Evolutionary conservation across 805 yeast species (phyloP), one percentile per base, ranked within the genome.

Genomic region (Nakazawaea populi): DNA sequence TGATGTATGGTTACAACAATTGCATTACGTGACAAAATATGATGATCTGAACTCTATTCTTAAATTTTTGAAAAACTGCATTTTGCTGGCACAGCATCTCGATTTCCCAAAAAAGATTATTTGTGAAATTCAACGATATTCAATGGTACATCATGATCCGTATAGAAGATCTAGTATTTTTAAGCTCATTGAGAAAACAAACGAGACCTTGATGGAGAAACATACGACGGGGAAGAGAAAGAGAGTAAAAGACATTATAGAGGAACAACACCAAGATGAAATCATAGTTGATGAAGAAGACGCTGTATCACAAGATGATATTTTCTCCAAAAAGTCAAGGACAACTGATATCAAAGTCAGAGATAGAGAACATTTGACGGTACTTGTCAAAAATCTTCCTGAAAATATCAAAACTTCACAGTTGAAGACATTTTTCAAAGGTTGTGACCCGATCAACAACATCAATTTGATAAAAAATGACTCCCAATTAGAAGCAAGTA

Each of bases 321-420:
- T 1, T 32, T 32, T 11, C 35, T 8, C 11, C 2, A 44, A 54
- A 50, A 34, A 37, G 40, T 29, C 51, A 46, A 14, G 47, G 46
- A 29, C 43, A 18, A 46, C 53, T 45, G 41, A 55, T 39, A 46
- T 60, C 46, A 50, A 55, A 43, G 42, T 58, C 8, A 69, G 88
- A 56, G 77, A 80, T 49, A 65, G 95, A 58, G 95, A 88, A 63
- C 67, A 75, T 29, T 69, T 73, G 12, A 73, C 87, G 0, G 75
- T 87, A 0, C 64, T 80, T n/a, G 81, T 85, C 0, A 61, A 66
- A 1, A 73, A 77, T 39, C 56, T 87, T 3, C 77, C 85, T 0
- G 37, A 52, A 0, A 60, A 64, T 6, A 61, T 66, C 2, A 67
- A 72, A 8, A 77, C 77, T 47, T 52, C 56, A 2, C 69, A 71